Conservation (phyloP, 1,139 yeast species). For the Suhomyces atakaporum region DNA sequence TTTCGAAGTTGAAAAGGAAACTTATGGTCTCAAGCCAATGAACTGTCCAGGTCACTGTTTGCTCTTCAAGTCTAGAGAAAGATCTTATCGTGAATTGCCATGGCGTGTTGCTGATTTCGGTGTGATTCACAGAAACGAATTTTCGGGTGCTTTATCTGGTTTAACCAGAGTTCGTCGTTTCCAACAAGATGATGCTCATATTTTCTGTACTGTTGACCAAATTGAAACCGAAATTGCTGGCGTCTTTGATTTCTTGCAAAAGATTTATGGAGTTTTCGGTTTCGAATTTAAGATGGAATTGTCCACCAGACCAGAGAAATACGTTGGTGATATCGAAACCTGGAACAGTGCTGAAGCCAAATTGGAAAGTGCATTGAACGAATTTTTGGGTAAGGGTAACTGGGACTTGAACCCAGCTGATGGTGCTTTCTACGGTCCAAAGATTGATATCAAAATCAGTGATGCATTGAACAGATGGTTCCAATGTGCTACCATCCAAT, state of each 20-base stretch:
- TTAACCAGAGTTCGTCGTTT: constrained; percentile 95
- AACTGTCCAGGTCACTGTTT: constrained; percentile 98
- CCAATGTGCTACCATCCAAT: constrained; percentile 97
- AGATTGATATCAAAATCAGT: constrained; percentile 89
- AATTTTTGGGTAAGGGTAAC: constrained; percentile 66
- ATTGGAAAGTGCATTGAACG: constrained; percentile 71
- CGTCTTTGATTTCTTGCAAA: constrained; percentile 76
- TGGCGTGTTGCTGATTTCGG: constrained; percentile 97
- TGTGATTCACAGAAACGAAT: constrained; percentile 93
- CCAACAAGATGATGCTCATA: constrained; percentile 99
- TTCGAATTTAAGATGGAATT: constrained; percentile 87
- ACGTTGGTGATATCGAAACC: constrained; percentile 79
- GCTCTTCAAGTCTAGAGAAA: constrained; percentile 80
- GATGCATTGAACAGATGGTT: constrained; percentile 94
- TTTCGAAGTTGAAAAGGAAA: constrained; percentile 92
- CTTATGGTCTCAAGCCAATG: constrained; percentile 92
- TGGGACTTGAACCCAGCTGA: constrained; percentile 96
- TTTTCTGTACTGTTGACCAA: constrained; percentile 90
- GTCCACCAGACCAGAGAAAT: constrained; percentile 93
- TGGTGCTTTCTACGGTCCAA: constrained; percentile 99
- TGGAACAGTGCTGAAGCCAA: constrained; percentile 88
- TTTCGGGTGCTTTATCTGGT: constrained; percentile 82
- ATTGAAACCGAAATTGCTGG: constrained; percentile 79
- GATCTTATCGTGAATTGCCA: constrained; percentile 93
- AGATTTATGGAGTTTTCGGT: constrained; percentile 81